Percentiles rank a stretch among this genome's conserved stretches.
These are phyloP conservation scores for Cladosporium austrohemisphaericum DNA, from an alignment of 2,329 filamentous ascomycete genomes.

Conservation along the genomic window DNA sequence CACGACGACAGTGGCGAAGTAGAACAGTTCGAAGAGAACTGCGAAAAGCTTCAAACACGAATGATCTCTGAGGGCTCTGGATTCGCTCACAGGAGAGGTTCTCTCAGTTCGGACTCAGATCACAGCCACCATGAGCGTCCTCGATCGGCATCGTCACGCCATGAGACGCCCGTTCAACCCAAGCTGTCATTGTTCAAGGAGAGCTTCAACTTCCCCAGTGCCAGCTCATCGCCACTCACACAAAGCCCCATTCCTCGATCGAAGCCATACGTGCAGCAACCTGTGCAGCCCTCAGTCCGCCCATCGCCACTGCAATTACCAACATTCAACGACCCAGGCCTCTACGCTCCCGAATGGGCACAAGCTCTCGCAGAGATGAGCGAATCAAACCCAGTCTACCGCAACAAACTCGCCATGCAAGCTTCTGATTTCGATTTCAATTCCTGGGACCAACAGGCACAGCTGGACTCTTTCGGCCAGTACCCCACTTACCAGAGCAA, in stretches of 20 bases:
- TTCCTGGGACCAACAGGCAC: neutral
- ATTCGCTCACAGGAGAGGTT: constrained; percentile 51
- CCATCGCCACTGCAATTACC: constrained; percentile 26
- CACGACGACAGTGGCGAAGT: constrained; percentile 44
- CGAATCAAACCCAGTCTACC: constrained; percentile 22
- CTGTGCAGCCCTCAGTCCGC: constrained; percentile 12
- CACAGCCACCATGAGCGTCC: constrained; percentile 42
- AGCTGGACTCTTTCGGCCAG: constrained; percentile 6
- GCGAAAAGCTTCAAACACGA: constrained; percentile 52
- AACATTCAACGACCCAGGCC: constrained; percentile 28
- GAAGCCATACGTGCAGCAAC: constrained; percentile 8
- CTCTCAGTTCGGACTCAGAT: constrained; percentile 57
- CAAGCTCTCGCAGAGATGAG: constrained; percentile 17
- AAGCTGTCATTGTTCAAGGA: constrained; percentile 31
- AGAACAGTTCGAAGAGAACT: constrained; percentile 57
- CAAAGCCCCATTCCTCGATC: constrained; percentile 25
- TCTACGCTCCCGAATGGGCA: constrained; percentile 32
- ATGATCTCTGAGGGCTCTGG: constrained; percentile 52
- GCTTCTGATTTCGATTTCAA: constrained; percentile 5
- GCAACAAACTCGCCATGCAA: constrained; percentile 22
- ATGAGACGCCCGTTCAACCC: constrained; percentile 31
- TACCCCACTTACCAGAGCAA: constrained; percentile 18
- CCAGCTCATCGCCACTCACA: constrained; percentile 25
- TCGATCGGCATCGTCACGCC: constrained; percentile 26
- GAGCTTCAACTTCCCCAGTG: constrained; percentile 28